These are phyloP conservation scores for Candida quercuum DNA, from an alignment of 805 yeast species.

Conservation along the genomic window DNA sequence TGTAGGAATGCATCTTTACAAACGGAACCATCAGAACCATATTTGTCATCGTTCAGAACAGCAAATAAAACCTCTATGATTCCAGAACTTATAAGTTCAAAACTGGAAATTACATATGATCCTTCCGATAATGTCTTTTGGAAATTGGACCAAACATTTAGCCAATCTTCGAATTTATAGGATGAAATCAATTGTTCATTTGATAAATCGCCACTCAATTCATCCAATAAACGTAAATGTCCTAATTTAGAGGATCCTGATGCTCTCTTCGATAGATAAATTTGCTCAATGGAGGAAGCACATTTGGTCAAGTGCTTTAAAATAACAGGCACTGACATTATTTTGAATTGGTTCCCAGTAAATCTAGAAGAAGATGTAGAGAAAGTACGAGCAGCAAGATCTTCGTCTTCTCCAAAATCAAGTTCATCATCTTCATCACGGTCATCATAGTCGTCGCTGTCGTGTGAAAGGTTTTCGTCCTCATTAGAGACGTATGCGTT, in stretches of 20 bases:
- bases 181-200: conserved; percentile 3
- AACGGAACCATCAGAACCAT: conserved; percentile 25
- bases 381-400: conserved; percentile 1
- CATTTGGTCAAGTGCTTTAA: conserved; percentile 10
- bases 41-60: conserved; percentile 26
- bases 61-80: conserved; percentile 39
- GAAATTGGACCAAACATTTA: conserved; percentile 33
- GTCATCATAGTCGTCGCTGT: neutral
- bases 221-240: conserved; percentile 25
- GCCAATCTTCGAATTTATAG: conserved; percentile 26
- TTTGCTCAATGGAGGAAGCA: conserved; percentile 25
- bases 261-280: conserved; percentile 23
- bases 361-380: too few relatives aligned
- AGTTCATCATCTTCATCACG: neutral
- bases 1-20: conserved; percentile 41
- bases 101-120: conserved; percentile 49
- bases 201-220: conserved; percentile 14
- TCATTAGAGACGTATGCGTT: too few relatives aligned
- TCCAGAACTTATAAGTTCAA: conserved; percentile 70
- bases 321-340: conserved; percentile 2
- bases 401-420: conserved; percentile 17
- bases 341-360: too few relatives aligned
- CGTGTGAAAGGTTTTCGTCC: too few relatives aligned
- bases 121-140: conserved; percentile 28
- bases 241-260: conserved; percentile 19